Base-by-base conservation (phyloP, 108 stramenopile species). In the Discostella stelligeroides region DNA sequence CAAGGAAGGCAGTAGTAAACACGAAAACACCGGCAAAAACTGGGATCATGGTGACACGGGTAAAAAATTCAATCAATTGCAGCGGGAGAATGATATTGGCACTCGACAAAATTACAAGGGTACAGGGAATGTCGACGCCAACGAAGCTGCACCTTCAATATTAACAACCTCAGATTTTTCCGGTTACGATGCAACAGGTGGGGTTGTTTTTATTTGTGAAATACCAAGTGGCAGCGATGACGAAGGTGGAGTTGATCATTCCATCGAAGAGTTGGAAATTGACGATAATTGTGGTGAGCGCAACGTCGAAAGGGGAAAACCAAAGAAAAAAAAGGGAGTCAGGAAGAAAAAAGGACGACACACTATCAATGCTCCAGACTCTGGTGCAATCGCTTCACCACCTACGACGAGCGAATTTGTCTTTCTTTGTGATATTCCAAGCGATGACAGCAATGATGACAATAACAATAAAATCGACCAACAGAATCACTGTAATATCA, bases 191-290 rank as follows among this genome's bases (percentile, higher is more conserved):
- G 28, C 62, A 8, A 34, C 42, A 23, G 43, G 6, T 17, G 21
- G 23, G 41, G 41, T 63, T 21, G 62, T 63, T n/a, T 63, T 63
- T 39, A 23, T 63, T 8, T 63, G 62, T 18, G 42, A 63, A 17
- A 47, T 63, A 4, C 62, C 62, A 1, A 63, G 62, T 40, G 45
- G 25, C 25, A 47, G 62, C 45, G 62, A 63, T 30, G 61, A 45
- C 17, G 42, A 47, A 5, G 59, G 2, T 25, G n/a, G n/a, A n/a
- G 61, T 25, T 13, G 45, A 45, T 28, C 1, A 20, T 7, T 34
- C 7, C 9, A 25, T 28, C 5, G 42, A 42, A 45, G 12, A 62
- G 3, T 41, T 12, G 14, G n/a, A 43, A 8, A n/a, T n/a, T n/a
- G 25, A 13, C 18, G 61, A 14, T 41, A 41, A 47, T 45, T 38